Evolutionary conservation across 2,329 filamentous ascomycete genomes (phyloP).

Genomic region (Chaetomium strumarium): DNA sequence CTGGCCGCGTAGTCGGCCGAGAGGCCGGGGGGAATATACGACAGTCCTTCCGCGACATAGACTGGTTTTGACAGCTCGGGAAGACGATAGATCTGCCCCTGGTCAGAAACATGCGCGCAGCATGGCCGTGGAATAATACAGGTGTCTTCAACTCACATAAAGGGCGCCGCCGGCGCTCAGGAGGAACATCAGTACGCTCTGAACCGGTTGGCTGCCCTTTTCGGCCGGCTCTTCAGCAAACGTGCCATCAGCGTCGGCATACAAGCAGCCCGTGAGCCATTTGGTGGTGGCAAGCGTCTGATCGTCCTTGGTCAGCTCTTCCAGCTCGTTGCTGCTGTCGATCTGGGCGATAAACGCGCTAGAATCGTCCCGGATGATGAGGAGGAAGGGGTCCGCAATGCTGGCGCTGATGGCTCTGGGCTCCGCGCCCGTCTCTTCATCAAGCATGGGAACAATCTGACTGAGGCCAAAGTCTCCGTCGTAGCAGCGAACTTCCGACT

Average conservation of each 20-base stretch:
- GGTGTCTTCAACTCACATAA: slow-evolving; percentile 55
- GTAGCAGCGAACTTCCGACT: slow-evolving; percentile 82
- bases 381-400: slow-evolving; percentile 79
- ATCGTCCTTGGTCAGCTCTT: slow-evolving; percentile 66
- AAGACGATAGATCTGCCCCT: slow-evolving; percentile 65
- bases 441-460: slow-evolving; percentile 88
- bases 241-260: slow-evolving; percentile 57
- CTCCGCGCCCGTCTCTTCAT: slow-evolving; percentile 81
- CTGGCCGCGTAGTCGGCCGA: slow-evolving; percentile 64
- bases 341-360: slow-evolving; percentile 75
- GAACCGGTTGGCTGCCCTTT: slow-evolving; percentile 34
- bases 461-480: slow-evolving; percentile 82
- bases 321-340: slow-evolving; percentile 75
- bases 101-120: slow-evolving; percentile 11
- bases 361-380: slow-evolving; percentile 77
- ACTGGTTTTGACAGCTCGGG: slow-evolving; percentile 65
- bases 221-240: slow-evolving; percentile 42
- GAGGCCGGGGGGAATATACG: slow-evolving; percentile 70
- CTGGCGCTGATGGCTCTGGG: slow-evolving; percentile 73
- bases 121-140: no score
- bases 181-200: slow-evolving; percentile 66
- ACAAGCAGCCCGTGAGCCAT: slow-evolving; percentile 81
- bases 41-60: slow-evolving; percentile 69
- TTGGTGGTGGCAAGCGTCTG: slow-evolving; percentile 53
- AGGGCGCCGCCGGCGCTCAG: slow-evolving; percentile 69